Percentiles rank a stretch among this genome's conserved stretches.
Evolutionary conservation across 2,329 filamentous ascomycete species (phyloP).

Genomic region (Cladosporium sphaerospermum): DNA sequence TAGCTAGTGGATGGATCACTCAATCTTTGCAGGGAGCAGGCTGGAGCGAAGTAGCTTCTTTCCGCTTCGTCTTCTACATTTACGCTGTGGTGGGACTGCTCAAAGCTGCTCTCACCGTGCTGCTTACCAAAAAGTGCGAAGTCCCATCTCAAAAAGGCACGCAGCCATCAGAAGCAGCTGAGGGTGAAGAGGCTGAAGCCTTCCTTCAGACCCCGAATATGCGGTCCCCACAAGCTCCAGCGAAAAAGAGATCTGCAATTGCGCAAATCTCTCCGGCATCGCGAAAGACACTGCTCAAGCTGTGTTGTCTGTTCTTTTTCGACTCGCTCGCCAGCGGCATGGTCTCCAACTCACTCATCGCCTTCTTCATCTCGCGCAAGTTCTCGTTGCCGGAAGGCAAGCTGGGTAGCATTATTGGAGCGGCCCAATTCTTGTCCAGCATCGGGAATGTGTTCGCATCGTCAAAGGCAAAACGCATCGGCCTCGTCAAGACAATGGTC

Average conservation of each 20-base stretch:
- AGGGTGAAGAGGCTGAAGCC: no score
- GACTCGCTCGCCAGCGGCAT: slow-evolving; percentile 53
- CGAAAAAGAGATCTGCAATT: no score
- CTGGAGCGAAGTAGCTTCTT: slow-evolving; percentile 35
- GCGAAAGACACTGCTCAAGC: slow-evolving; percentile 47
- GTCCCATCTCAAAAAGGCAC: no score
- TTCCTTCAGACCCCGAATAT: no score
- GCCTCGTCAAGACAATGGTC: slow-evolving; percentile 52
- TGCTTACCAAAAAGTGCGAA: slow-evolving; percentile 31
- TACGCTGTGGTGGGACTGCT: slow-evolving; percentile 37
- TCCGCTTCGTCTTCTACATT: slow-evolving; percentile 37
- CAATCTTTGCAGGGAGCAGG: slow-evolving; percentile 23
- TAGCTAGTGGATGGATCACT: slow-evolving; percentile 34
- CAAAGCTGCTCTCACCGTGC: slow-evolving; percentile 34
- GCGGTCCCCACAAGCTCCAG: no score
- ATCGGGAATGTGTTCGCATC: slow-evolving; percentile 44
- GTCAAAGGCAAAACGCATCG: slow-evolving; percentile 60
- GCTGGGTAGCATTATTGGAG: slow-evolving; percentile 49
- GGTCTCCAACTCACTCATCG: slow-evolving; percentile 32
- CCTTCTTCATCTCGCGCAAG: slow-evolving; percentile 50
- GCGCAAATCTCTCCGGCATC: slow-evolving; percentile 32
- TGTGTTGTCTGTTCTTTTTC: slow-evolving; percentile 61
- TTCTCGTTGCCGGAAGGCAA: slow-evolving; percentile 46
- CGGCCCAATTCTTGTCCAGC: slow-evolving; percentile 36
- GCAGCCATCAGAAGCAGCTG: no score